Percentiles rank a stretch among this genome's conserved stretches.
phyloP scores from a whole-genome alignment of 2,329 filamentous ascomycete genomes.

The Ophiosphaerella korrae region DNA sequence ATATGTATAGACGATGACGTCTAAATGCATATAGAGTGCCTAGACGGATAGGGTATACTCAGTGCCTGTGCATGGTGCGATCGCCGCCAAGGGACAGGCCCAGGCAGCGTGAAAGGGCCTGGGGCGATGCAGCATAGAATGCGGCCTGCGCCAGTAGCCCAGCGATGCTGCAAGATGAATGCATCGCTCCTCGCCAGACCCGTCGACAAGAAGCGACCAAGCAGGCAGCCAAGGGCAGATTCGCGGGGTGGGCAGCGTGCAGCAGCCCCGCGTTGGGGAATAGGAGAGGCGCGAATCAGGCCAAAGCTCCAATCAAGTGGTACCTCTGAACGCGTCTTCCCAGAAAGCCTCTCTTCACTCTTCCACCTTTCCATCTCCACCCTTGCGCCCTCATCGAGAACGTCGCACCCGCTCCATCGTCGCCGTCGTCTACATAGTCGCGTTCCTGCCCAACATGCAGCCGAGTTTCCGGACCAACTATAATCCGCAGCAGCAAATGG shows the following conservation, averaged over 20 bases:
- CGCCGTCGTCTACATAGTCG: slow-evolving; percentile 30
- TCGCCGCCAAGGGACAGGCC: slow-evolving; percentile 7
- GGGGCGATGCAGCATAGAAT: not conserved
- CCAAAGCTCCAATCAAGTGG: slow-evolving; percentile 18
- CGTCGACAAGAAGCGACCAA: not conserved
- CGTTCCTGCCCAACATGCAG: slow-evolving; percentile 47
- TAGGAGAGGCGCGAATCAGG: slow-evolving; percentile 31
- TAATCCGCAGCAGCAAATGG: slow-evolving; percentile 45
- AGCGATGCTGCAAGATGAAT: not conserved
- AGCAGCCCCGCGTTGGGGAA: slow-evolving; percentile 29
- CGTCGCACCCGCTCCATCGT: slow-evolving; percentile 28
- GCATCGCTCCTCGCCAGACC: not conserved
- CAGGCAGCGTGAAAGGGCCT: slow-evolving; percentile 14
- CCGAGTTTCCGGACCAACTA: slow-evolving; percentile 54
- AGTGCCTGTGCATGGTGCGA: slow-evolving; percentile 6
- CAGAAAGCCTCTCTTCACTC: slow-evolving; percentile 28
- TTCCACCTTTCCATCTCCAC: slow-evolving; percentile 24
- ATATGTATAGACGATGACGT: slow-evolving; percentile 17
- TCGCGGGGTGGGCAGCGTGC: slow-evolving; percentile 15
- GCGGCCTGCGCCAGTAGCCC: not conserved
- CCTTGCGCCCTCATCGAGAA: slow-evolving; percentile 32
- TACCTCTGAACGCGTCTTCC: slow-evolving; percentile 35
- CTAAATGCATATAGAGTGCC: slow-evolving; percentile 7
- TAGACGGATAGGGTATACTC: not conserved
- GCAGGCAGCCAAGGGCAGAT: slow-evolving; percentile 10